phyloP scores from a whole-genome alignment of 2,329 filamentous ascomycete species.

The Epichloe scottii region DNA sequence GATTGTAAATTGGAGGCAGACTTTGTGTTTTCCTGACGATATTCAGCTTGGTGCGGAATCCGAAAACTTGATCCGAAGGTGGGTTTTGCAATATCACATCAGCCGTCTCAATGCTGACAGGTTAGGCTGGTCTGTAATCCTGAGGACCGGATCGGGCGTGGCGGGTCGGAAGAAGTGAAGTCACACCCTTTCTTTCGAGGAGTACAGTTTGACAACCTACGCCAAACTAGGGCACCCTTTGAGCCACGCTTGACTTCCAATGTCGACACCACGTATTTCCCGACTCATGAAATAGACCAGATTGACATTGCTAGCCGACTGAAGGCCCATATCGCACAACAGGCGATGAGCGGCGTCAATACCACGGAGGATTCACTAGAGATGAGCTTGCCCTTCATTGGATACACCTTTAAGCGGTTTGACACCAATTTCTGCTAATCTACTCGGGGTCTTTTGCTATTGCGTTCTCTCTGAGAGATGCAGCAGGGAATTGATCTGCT shows the following conservation, averaged over 20 bases:
- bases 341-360: slow-evolving; percentile 20
- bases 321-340: slow-evolving; percentile 66
- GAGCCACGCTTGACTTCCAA: slow-evolving; percentile 87
- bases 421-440: slow-evolving; percentile 52
- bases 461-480: no score
- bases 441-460: no score
- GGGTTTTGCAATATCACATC: slow-evolving; percentile 19
- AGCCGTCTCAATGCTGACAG: slow-evolving; percentile 41
- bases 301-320: slow-evolving; percentile 81
- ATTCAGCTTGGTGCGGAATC: slow-evolving; percentile 79
- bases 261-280: slow-evolving; percentile 96
- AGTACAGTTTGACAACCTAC: slow-evolving; percentile 85
- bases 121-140: slow-evolving; percentile 89
- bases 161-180: slow-evolving; percentile 85
- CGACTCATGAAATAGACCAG: slow-evolving; percentile 94
- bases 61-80: slow-evolving; percentile 87
- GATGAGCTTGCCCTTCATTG: slow-evolving; percentile 73
- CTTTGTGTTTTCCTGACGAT: slow-evolving; percentile 92
- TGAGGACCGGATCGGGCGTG: slow-evolving; percentile 77
- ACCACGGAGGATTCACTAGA: slow-evolving; percentile 57
- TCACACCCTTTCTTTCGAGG: slow-evolving; percentile 90
- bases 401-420: slow-evolving; percentile 81
- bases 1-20: slow-evolving; percentile 96
- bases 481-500: no score
- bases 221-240: slow-evolving; percentile 86